Evolutionary conservation across 129 eudicot genomes (phyloP).

Genomic region (Escallonia herrerae): DNA sequence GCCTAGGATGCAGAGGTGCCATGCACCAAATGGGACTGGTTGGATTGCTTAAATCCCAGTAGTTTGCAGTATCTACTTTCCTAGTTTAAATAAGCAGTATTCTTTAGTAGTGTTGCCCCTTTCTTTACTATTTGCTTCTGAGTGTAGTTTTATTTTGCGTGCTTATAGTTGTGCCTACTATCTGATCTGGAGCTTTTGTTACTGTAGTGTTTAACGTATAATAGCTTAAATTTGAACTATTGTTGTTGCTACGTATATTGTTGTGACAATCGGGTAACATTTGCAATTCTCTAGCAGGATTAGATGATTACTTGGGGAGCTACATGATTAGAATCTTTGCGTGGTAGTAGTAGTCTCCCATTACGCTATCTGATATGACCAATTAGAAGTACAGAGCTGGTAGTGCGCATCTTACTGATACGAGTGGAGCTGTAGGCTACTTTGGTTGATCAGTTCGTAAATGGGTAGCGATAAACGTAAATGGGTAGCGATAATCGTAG

Average conservation of each 20-base stretch:
- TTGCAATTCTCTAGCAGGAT: conserved; percentile 6
- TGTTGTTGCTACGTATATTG: conserved; percentile 13
- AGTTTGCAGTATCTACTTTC: conserved; percentile 50
- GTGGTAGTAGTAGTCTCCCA: conserved; percentile 6
- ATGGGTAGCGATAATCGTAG: conserved; percentile 45
- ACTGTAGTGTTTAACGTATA: conserved; percentile 23
- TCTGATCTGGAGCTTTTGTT: conserved; percentile 32
- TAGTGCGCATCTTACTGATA: conserved; percentile 14
- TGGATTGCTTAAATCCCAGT: conserved; percentile 72
- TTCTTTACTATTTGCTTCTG: conserved; percentile 30
- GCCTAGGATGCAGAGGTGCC: conserved; percentile 25
- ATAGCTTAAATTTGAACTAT: conserved; percentile 25
- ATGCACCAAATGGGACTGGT: conserved; percentile 44
- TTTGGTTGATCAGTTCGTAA: conserved; percentile 46
- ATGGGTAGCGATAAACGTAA: conserved; percentile 32
- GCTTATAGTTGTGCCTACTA: conserved; percentile 43
- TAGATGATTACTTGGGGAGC: conserved; percentile 2
- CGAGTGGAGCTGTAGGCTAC: conserved; percentile 33
- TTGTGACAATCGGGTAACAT: conserved; percentile 12
- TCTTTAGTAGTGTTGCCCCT: conserved; percentile 35
- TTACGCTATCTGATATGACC: not conserved
- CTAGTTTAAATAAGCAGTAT: conserved; percentile 55
- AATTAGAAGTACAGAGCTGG: conserved; percentile 17
- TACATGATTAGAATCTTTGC: conserved; percentile 8
- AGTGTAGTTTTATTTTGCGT: conserved; percentile 50